Conservation (phyloP, 2,329 filamentous ascomycete genomes). For the Hypoxylon sp. region DNA sequence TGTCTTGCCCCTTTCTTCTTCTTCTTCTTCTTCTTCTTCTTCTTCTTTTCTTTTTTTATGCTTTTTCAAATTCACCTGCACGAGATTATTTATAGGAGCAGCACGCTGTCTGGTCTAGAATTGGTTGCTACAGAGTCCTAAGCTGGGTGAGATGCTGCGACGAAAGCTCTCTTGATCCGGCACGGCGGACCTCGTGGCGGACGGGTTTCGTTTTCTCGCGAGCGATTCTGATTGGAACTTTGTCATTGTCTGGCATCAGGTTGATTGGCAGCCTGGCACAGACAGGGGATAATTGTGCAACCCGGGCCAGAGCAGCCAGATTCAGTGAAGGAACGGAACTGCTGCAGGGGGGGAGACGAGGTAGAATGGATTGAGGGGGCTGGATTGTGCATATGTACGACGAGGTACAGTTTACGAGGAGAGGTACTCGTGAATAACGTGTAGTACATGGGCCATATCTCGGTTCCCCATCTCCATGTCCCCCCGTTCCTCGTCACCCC, state of each 20-base stretch:
- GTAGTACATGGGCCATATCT: no score
- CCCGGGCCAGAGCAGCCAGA: conserved; percentile 1
- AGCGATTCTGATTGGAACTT: background rate
- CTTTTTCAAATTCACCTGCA: background rate
- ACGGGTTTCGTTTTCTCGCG: conserved; percentile 13
- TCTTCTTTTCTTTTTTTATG: no score
- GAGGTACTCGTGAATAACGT: no score
- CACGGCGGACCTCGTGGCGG: no score
- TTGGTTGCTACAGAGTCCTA: background rate
- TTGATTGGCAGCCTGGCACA: conserved; percentile 20
- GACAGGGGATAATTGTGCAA: conserved; percentile 9
- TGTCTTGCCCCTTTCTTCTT: no score
- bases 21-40: no score
- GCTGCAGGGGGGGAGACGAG: conserved; percentile 20
- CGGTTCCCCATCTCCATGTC: no score
- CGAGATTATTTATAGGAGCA: background rate
- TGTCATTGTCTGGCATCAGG: conserved; percentile 16
- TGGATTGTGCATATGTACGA: no score
- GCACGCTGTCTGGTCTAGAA: background rate
- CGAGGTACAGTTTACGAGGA: no score
- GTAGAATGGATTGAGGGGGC: background rate
- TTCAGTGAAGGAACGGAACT: conserved; percentile 13
- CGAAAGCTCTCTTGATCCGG: background rate
- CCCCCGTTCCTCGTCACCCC: no score
- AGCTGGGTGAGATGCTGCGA: conserved; percentile 1